A percentile compares a stretch with the other conserved stretches of the same genome.
Evolutionary conservation across 1,139 yeast species (phyloP).

Genomic region (Hyphopichia khmerensis): DNA sequence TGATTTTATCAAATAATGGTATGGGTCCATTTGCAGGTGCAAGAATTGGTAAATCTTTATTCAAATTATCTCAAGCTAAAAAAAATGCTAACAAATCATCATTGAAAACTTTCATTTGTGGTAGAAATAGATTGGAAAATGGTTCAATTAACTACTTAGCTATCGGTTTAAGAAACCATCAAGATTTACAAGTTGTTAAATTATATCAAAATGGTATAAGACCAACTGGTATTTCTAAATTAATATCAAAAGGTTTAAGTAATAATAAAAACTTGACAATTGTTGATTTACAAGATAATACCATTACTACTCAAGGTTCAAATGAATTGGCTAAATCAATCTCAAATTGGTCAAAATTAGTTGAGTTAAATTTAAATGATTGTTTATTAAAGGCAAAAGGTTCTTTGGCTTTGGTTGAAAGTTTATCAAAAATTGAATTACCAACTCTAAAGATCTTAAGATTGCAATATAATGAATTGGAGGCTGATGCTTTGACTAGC

Average conservation of each 20-base stretch:
- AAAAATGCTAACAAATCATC: slow-evolving; percentile 41
- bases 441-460: slow-evolving; percentile 55
- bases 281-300: slow-evolving; percentile 91
- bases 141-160: slow-evolving; percentile 85
- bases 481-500: slow-evolving; percentile 57
- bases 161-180: slow-evolving; percentile 73
- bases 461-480: slow-evolving; percentile 89
- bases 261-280: slow-evolving; percentile 59
- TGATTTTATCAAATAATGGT: slow-evolving; percentile 90
- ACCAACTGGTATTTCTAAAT: slow-evolving; percentile 81
- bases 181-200: slow-evolving; percentile 68
- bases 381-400: slow-evolving; percentile 83
- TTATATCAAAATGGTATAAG: slow-evolving; percentile 96
- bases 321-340: slow-evolving; percentile 47
- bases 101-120: slow-evolving; percentile 85
- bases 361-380: slow-evolving; percentile 84
- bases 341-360: slow-evolving; percentile 42
- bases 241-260: slow-evolving; percentile 71
- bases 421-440: slow-evolving; percentile 37
- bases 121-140: slow-evolving; percentile 93
- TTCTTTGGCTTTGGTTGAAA: slow-evolving; percentile 51
- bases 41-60: slow-evolving; percentile 84
- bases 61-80: slow-evolving; percentile 67
- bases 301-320: slow-evolving; percentile 82
- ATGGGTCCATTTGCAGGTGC: slow-evolving; percentile 98